These are phyloP conservation scores for Dothistroma pini DNA, from an alignment of 2,329 filamentous ascomycete species.

Conservation along the genomic window DNA sequence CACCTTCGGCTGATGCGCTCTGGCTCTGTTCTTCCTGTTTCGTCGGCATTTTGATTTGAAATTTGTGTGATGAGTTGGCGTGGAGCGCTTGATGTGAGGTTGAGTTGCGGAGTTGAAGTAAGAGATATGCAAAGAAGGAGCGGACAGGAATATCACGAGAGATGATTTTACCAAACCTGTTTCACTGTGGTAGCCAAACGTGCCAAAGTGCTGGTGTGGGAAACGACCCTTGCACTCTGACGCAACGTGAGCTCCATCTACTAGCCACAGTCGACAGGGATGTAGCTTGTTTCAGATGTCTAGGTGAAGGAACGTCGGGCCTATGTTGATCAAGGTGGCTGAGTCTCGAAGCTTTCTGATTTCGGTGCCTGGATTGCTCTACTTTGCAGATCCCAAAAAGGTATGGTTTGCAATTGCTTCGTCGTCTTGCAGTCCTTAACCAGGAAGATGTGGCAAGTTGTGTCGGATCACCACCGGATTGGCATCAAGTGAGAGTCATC, in stretches of 20 bases:
- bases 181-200: constrained; percentile 15
- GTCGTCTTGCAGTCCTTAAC: not conserved
- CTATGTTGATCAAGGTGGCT: not conserved
- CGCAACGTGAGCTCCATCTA: constrained; percentile 23
- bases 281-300: constrained; percentile 9
- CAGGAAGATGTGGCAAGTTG: not conserved
- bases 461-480: not conserved
- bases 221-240: constrained; percentile 20
- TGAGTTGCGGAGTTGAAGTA: constrained; percentile 3
- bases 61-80: not conserved
- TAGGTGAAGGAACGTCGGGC: constrained; percentile 6
- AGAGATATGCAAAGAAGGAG: constrained; percentile 8
- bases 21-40: constrained; percentile 24
- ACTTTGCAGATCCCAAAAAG: not conserved
- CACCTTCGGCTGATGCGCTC: constrained; percentile 23
- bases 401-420: not conserved
- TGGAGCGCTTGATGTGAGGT: not conserved
- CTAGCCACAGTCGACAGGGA: constrained; percentile 24
- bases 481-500: not conserved
- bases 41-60: constrained; percentile 21
- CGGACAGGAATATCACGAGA: constrained; percentile 12
- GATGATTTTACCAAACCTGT: constrained; percentile 23
- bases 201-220: constrained; percentile 3
- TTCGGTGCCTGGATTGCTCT: not conserved
- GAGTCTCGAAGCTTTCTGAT: not conserved